Conservation (phyloP, 2,329 filamentous ascomycete species). For the Colletotrichum lupini region DNA sequence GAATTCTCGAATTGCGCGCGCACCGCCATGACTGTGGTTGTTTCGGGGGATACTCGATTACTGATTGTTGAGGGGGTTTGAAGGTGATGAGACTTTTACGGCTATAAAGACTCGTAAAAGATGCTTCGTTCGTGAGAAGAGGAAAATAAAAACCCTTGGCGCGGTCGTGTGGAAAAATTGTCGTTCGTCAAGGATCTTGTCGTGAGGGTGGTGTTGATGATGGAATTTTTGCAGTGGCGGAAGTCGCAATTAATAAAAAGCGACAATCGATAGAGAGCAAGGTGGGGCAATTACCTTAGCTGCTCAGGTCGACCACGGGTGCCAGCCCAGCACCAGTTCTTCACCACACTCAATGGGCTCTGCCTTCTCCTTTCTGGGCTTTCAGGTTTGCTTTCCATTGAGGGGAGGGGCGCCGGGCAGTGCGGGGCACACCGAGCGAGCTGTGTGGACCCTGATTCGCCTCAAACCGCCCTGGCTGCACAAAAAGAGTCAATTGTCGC, state of each 20-base stretch:
- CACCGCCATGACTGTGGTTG: slow-evolving; percentile 66
- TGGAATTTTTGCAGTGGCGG: slow-evolving; percentile 36
- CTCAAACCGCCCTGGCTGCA: slow-evolving; percentile 4
- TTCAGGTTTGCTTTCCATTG: neutral
- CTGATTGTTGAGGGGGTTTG: neutral
- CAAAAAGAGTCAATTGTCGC: slow-evolving; percentile 12
- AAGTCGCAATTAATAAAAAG: slow-evolving; percentile 35
- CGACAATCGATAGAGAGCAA: slow-evolving; percentile 19
- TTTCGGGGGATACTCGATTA: slow-evolving; percentile 7
- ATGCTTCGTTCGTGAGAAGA: neutral
- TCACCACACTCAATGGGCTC: neutral
- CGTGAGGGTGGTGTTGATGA: slow-evolving; percentile 24
- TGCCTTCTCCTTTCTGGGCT: neutral
- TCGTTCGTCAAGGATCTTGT: slow-evolving; percentile 14
- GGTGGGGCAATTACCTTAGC: slow-evolving; percentile 17
- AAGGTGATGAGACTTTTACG: neutral
- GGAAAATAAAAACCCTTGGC: neutral
- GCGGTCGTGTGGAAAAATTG: neutral
- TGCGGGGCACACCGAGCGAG: slow-evolving; percentile 26
- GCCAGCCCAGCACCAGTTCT: neutral
- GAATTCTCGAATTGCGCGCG: slow-evolving; percentile 88
- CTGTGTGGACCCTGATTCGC: slow-evolving; percentile 26
- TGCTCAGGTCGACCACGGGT: slow-evolving; percentile 7
- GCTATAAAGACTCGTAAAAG: neutral
- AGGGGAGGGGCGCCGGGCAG: slow-evolving; percentile 3